phyloP scores from a whole-genome alignment of 2,329 filamentous ascomycete genomes.

The Penicillium sp. region DNA sequence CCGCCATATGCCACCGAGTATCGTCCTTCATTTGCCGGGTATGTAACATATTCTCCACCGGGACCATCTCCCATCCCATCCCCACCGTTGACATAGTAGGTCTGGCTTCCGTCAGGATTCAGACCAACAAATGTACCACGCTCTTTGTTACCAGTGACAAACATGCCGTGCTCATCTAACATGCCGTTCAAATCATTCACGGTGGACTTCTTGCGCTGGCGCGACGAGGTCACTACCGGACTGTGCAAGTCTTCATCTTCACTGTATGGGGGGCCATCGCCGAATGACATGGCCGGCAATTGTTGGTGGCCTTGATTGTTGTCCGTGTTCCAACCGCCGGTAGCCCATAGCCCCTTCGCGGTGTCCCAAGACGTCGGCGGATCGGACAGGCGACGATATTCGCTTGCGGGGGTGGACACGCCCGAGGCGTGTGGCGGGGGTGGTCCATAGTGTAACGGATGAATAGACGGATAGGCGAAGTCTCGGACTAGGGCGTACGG shows the following conservation, averaged over 20 bases:
- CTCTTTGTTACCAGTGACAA: slow-evolving; percentile 44
- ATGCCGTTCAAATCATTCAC: slow-evolving; percentile 42
- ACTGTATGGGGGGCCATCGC: slow-evolving; percentile 87
- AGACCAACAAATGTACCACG: slow-evolving; percentile 68
- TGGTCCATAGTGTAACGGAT: slow-evolving; percentile 94
- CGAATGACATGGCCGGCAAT: slow-evolving; percentile 79
- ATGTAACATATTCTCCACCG: slow-evolving; percentile 79
- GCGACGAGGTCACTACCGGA: slow-evolving; percentile 78
- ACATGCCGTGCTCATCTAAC: slow-evolving; percentile 33
- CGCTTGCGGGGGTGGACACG: slow-evolving; percentile 81
- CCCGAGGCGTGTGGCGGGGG: slow-evolving; percentile 72
- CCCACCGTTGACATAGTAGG: slow-evolving; percentile 73
- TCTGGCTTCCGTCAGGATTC: slow-evolving; percentile 70
- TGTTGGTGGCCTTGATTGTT: slow-evolving; percentile 63
- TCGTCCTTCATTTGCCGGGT: slow-evolving; percentile 65
- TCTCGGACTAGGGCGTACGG: slow-evolving; percentile 90
- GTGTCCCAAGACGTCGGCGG: slow-evolving; percentile 72
- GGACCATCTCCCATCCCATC: slow-evolving; percentile 64
- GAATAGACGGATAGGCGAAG: slow-evolving; percentile 82
- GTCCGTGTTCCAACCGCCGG: slow-evolving; percentile 50
- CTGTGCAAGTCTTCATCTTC: slow-evolving; percentile 95
- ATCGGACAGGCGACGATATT: slow-evolving; percentile 79
- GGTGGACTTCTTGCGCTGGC: slow-evolving; percentile 78
- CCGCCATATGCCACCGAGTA: slow-evolving; percentile 53
- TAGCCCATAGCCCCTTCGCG: slow-evolving; percentile 60